A percentile compares a stretch with the other conserved stretches of the same genome.
Conservation (phyloP, 2,329 filamentous ascomycete genomes). For the Tothia fuscella region DNA sequence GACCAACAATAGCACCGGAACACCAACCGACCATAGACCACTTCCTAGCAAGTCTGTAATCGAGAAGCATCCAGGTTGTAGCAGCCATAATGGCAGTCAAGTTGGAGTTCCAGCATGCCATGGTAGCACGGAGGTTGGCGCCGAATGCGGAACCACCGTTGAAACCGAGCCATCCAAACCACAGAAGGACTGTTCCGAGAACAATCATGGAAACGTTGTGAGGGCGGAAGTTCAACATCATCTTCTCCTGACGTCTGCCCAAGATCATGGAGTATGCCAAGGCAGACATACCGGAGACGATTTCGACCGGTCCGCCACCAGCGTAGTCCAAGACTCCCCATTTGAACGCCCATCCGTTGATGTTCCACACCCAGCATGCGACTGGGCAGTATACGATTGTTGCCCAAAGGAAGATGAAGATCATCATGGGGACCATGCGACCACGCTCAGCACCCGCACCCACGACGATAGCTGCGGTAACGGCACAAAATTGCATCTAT, state of each 20-base stretch:
- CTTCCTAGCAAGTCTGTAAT: constrained; percentile 88
- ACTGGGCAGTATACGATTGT: constrained; percentile 96
- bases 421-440: constrained; percentile 82
- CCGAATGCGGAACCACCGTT: constrained; percentile 94
- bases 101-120: constrained; percentile 98
- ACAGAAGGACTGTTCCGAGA: constrained; percentile 86
- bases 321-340: constrained; percentile 95
- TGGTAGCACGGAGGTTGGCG: constrained; percentile 83
- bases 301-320: constrained; percentile 93
- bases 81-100: constrained; percentile 83
- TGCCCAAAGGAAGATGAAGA: constrained; percentile 93
- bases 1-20: constrained; percentile 74
- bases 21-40: constrained; percentile 94
- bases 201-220: constrained; percentile 98
- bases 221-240: constrained; percentile 99
- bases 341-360: constrained; percentile 82
- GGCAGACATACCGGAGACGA: constrained; percentile 83
- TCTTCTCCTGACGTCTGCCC: constrained; percentile 91
- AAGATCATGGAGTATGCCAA: constrained; percentile 94
- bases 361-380: constrained; percentile 93
- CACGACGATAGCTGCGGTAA: constrained; percentile 82
- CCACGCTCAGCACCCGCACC: constrained; percentile 91
- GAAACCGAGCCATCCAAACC: constrained; percentile 98
- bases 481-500: constrained; percentile 93
- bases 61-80: constrained; percentile 88